phyloP scores from a whole-genome alignment of 2,329 filamentous ascomycete species.

The Nannizziopsis arthrosporioides region DNA sequence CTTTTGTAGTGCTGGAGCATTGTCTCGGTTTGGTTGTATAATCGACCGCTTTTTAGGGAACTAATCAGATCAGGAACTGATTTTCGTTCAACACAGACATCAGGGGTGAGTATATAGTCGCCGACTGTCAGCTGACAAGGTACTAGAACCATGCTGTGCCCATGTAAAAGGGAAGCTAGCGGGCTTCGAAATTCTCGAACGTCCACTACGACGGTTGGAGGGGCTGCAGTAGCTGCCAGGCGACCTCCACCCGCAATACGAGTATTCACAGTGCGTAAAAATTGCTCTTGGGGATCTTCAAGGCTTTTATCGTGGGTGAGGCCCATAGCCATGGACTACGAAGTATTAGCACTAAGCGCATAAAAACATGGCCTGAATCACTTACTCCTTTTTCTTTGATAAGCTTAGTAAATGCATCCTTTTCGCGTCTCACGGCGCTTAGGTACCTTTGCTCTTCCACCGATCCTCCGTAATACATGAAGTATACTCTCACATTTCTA shows the following conservation, averaged over 20 bases:
- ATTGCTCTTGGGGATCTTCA: constrained; percentile 78
- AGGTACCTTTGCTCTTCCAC: constrained; percentile 94
- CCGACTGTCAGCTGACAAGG: constrained; percentile 94
- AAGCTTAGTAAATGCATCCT: constrained; percentile 86
- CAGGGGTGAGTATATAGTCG: constrained; percentile 85
- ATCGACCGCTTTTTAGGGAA: constrained; percentile 79
- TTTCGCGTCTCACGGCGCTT: constrained; percentile 79
- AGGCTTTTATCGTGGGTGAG: constrained; percentile 61
- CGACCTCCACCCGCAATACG: constrained; percentile 88
- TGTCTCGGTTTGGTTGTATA: constrained; percentile 83
- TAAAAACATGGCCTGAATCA: not conserved
- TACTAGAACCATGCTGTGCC: constrained; percentile 73
- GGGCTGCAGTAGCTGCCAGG: constrained; percentile 69
- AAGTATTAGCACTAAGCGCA: not conserved
- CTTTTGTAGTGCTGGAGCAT: constrained; percentile 90
- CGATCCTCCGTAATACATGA: constrained; percentile 88
- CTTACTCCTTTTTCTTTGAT: constrained; percentile 76
- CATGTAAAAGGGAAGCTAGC: constrained; percentile 81
- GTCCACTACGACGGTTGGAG: constrained; percentile 84
- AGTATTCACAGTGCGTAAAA: constrained; percentile 90
- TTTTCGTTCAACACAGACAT: constrained; percentile 90
- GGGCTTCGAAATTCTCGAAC: constrained; percentile 93
- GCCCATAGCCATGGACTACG: constrained; percentile 69
- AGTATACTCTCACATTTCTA: constrained; percentile 82
- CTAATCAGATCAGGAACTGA: constrained; percentile 81